Base-by-base conservation (phyloP, 768 basidiomycete species). In the Infundibulicybe gibba region DNA sequence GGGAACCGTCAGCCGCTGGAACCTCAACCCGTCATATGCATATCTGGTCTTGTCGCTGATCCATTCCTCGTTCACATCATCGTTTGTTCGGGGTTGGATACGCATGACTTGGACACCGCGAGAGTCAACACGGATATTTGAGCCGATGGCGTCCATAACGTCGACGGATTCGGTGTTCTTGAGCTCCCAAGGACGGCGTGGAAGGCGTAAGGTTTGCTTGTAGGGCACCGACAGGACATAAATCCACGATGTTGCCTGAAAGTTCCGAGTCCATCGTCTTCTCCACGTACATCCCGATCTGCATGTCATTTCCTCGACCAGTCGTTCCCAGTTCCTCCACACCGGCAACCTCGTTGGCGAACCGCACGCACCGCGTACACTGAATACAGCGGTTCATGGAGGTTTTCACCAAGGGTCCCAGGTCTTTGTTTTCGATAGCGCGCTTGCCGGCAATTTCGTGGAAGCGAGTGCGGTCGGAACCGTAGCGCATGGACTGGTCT, bases 51-150 rank as follows among this genome's bases (percentile, higher is more conserved):
- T 99, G 77, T 99, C 97, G 66, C 80, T 93, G 64, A 99, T 95
- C 97, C 97, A 98, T 66, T 99, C 97, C 72, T 99, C 97, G 65
- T 99, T 99, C 53, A 99, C 85, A 55, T 97, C 90, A 66, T 98
- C 97, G 63, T 97, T 98, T 42, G 91, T 90, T 59, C 89, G 81
- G 1, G 97, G 97, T 61, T 97, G 94, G 55, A 99, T 79, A 42
- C 97, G 86, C 94, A 98, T 98, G 52, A 98, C 95, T 64, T 91
- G 83, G 4, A 95, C 87, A 34, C 94, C 94, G 32, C 95, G 81
- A 32, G 94, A 94, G 66, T 99, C 94, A 46, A 99, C 77, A 39
- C 94, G 87, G 64, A 99, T 97, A 65, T 97, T 98, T 51, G 90
- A 93, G 12, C 97, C 97, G 40, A 99, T 70, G 13, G 94, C 97